These are phyloP conservation scores for Phytopythium aichiense DNA, from an alignment of 352 stramenopile genomes.

Conservation along the genomic window DNA sequence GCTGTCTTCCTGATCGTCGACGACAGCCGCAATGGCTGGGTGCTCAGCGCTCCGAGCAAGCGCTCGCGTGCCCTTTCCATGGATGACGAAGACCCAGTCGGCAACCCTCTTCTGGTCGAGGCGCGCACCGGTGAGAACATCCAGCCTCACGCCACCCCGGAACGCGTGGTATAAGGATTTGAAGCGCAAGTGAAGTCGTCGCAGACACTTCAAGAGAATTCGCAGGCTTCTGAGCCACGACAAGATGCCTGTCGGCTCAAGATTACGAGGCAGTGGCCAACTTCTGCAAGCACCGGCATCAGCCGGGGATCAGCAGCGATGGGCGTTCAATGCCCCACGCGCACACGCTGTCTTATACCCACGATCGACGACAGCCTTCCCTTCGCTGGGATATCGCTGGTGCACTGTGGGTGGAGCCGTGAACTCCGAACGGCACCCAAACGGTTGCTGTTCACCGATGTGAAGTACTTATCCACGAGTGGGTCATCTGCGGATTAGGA, in stretches of 20 bases:
- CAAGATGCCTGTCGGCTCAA: neutral
- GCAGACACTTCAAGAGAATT: neutral
- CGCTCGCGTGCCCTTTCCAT: slow-evolving; percentile 53
- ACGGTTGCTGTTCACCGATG: neutral
- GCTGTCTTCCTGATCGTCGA: slow-evolving; percentile 62
- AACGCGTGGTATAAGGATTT: neutral
- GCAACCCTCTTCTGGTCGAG: slow-evolving; percentile 35
- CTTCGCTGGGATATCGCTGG: neutral
- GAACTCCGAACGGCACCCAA: neutral
- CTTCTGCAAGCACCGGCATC: neutral
- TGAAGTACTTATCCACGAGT: slow-evolving; percentile 3
- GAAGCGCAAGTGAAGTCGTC: neutral
- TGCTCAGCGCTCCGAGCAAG: slow-evolving; percentile 51
- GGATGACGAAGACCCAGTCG: slow-evolving; percentile 53
- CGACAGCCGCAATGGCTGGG: slow-evolving; percentile 48
- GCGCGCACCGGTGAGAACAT: slow-evolving; percentile 5
- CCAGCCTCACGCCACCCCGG: neutral
- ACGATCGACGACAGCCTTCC: neutral
- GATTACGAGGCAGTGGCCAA: neutral
- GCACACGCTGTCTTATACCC: neutral
- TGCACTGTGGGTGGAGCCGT: neutral
- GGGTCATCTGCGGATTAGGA: no score
- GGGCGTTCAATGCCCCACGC: slow-evolving; percentile 7
- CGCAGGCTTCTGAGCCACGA: neutral
- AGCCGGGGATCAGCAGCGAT: neutral